Conservation (phyloP, 2,329 filamentous ascomycete genomes). For the Cladosporium halotolerans region DNA sequence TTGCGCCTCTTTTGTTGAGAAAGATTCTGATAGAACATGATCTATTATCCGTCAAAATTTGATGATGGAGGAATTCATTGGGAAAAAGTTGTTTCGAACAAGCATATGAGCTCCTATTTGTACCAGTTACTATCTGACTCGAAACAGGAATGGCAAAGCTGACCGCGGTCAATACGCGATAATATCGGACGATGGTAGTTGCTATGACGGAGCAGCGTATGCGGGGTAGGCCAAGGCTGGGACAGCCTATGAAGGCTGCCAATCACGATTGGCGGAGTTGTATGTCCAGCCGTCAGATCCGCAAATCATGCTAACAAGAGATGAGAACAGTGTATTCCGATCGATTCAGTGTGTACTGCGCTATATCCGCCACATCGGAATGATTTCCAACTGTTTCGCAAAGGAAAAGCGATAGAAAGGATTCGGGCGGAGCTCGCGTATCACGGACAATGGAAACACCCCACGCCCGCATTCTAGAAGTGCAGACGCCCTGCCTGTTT, state of each 20-base stretch:
- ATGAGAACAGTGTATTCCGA: neutral
- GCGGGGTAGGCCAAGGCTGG: neutral
- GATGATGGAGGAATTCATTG: neutral
- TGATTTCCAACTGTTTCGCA: neutral
- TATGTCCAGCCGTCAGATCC: neutral
- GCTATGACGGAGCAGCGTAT: neutral
- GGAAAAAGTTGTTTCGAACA: neutral
- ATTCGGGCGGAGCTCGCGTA: neutral
- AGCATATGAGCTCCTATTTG: neutral
- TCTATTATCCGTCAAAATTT: neutral
- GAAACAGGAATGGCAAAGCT: neutral
- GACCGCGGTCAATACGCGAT: neutral
- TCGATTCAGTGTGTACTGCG: neutral
- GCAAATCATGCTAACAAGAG: neutral
- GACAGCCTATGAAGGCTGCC: neutral
- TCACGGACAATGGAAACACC: neutral
- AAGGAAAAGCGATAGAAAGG: neutral
- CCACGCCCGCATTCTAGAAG: neutral
- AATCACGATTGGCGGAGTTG: neutral
- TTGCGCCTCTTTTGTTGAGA: neutral
- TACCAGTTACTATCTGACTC: neutral
- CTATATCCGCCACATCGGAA: neutral
- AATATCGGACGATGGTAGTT: neutral
- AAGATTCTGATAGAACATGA: neutral
- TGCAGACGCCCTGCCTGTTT: neutral